Conservation (phyloP, 306 rosid genomes). For the Psophocarpus tetragonolobus region DNA sequence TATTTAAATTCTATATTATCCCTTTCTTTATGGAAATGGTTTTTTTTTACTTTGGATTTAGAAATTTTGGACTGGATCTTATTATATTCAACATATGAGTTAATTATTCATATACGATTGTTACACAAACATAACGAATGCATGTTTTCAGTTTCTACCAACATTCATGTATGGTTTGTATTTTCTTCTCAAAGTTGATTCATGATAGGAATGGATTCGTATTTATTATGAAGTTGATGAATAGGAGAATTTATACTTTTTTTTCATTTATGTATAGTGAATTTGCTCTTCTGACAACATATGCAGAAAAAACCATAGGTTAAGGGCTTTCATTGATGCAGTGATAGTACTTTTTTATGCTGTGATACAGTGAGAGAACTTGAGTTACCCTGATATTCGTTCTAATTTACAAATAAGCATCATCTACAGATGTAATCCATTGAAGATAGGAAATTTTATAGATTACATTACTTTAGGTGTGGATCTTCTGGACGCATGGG, state of each 20-base stretch:
- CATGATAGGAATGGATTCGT: not conserved
- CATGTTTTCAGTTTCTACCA: not conserved
- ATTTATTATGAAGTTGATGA: not conserved
- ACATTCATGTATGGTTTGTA: not conserved
- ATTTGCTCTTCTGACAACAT: not conserved
- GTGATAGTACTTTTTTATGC: not conserved
- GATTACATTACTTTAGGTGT: not conserved
- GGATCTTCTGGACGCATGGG: not conserved
- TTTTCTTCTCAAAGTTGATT: not conserved
- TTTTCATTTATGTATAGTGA: not conserved
- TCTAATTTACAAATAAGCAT: not conserved
- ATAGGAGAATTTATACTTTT: not conserved
- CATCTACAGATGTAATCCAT: not conserved
- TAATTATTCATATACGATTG: not conserved
- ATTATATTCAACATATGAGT: not conserved
- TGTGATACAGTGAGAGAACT: not conserved
- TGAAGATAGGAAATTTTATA: not conserved
- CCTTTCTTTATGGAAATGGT: not conserved
- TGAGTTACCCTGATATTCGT: not conserved
- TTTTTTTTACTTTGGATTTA: not conserved
- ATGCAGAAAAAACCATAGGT: not conserved
- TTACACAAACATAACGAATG: not conserved
- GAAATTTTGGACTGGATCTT: not conserved
- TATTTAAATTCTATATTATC: conserved; percentile 2
- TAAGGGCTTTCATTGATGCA: not conserved